Conservation (phyloP, 345 rosid species). For the Salix purpurea region DNA sequence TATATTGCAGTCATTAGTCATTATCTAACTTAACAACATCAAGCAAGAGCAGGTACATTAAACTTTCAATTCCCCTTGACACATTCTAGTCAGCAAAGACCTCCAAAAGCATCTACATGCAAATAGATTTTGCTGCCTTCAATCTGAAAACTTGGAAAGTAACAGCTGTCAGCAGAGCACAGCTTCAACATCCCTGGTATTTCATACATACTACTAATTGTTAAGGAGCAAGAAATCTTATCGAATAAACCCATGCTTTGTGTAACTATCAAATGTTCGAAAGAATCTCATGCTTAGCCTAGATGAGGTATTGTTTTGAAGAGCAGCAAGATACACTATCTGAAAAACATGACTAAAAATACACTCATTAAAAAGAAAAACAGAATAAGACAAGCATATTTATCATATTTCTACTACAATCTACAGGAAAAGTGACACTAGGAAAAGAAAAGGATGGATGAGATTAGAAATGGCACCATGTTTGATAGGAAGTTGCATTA, state of each 20-base stretch:
- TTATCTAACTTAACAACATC: background rate
- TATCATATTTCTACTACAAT: no score
- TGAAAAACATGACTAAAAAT: background rate
- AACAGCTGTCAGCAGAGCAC: conserved; percentile 23
- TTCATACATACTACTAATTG: conserved; percentile 23
- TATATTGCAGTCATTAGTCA: background rate
- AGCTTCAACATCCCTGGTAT: conserved; percentile 13
- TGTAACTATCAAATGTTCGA: background rate
- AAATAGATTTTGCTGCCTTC: conserved; percentile 20
- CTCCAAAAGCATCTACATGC: conserved; percentile 13
- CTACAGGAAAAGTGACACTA: background rate
- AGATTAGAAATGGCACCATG: no score
- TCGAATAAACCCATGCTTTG: background rate
- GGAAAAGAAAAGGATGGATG: background rate
- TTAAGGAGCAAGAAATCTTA: conserved; percentile 29
- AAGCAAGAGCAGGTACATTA: background rate
- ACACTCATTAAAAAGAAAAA: no score
- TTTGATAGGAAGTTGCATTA: no score
- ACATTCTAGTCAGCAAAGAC: conserved; percentile 10
- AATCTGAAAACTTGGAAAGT: conserved; percentile 25
- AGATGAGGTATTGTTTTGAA: background rate
- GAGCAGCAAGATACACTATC: background rate
- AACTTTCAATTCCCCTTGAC: background rate
- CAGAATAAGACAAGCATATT: no score
- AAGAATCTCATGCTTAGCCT: background rate